Conservation (phyloP, 192 early-diverging fungal genomes). For the Martensiomyces pterosporus region DNA sequence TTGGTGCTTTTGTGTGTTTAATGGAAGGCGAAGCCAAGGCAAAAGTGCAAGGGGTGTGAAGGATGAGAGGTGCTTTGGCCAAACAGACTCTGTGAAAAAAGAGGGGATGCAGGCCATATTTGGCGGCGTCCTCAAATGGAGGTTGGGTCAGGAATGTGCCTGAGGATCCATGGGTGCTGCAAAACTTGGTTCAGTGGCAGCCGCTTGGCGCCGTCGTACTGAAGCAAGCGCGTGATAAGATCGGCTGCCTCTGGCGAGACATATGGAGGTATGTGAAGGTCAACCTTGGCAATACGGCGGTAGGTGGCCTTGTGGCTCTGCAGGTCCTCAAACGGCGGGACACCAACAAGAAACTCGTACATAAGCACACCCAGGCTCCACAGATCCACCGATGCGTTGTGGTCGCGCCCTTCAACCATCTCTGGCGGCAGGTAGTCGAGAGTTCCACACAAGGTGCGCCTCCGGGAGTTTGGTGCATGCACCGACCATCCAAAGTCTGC, state of each 20-base stretch:
- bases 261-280: constrained; percentile 74
- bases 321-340: constrained; percentile 85
- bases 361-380: constrained; percentile 91
- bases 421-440: constrained; percentile 95
- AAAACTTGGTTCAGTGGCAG: constrained; percentile 71
- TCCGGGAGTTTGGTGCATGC: constrained; percentile 72
- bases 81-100: not conserved
- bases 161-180: constrained; percentile 71
- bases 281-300: constrained; percentile 75
- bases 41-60: too few species aligned
- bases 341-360: constrained; percentile 92
- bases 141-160: constrained; percentile 27
- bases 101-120: not conserved
- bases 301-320: constrained; percentile 68
- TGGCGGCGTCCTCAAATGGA: constrained; percentile 4
- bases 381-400: constrained; percentile 78
- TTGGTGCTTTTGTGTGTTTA: too few species aligned
- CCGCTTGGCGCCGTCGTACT: constrained; percentile 64
- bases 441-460: constrained; percentile 89
- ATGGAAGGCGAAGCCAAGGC: too few species aligned
- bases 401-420: constrained; percentile 85
- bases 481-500: constrained; percentile 98
- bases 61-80: not conserved
- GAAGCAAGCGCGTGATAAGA: constrained; percentile 74
- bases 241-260: constrained; percentile 78